Conservation (phyloP, 108 stramenopile genomes). For the Fistulifera solaris region DNA sequence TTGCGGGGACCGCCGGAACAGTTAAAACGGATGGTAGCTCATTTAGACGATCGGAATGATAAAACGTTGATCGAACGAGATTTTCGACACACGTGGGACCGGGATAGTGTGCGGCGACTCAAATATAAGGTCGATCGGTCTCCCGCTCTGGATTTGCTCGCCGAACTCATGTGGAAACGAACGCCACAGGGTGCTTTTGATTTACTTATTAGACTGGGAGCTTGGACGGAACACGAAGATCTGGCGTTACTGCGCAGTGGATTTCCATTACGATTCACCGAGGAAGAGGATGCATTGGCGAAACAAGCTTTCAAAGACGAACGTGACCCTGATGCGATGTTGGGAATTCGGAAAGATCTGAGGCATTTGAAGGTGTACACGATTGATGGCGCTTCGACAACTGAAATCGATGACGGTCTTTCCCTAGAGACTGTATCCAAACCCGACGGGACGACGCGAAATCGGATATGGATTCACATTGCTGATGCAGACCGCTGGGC, state of each 20-base stretch:
- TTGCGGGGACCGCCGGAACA: constrained; percentile 43
- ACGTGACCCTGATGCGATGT: constrained; percentile 40
- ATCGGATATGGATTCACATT: constrained; percentile 74
- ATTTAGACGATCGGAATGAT: constrained; percentile 22
- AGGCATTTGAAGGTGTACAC: constrained; percentile 59
- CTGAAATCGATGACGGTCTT: constrained; percentile 77
- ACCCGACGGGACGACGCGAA: constrained; percentile 17
- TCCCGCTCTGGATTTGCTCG: constrained; percentile 41
- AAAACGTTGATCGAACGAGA: background rate
- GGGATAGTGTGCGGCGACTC: constrained; percentile 32
- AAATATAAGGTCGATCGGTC: constrained; percentile 37
- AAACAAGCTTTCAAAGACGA: constrained; percentile 14
- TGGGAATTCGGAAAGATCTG: constrained; percentile 58
- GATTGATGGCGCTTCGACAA: constrained; percentile 53
- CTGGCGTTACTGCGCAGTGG: constrained; percentile 61
- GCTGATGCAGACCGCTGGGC: constrained; percentile 76
- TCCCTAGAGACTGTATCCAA: constrained; percentile 35
- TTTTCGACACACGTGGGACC: constrained; percentile 23
- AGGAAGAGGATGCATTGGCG: constrained; percentile 26
- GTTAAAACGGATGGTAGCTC: constrained; percentile 34
- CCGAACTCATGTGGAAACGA: constrained; percentile 36
- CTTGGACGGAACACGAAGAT: constrained; percentile 50
- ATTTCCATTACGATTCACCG: constrained; percentile 49
- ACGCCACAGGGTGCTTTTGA: constrained; percentile 58
- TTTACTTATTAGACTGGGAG: constrained; percentile 48